phyloP scores from a whole-genome alignment of 2,329 filamentous ascomycete genomes.

The Apiospora rasikravindrae region DNA sequence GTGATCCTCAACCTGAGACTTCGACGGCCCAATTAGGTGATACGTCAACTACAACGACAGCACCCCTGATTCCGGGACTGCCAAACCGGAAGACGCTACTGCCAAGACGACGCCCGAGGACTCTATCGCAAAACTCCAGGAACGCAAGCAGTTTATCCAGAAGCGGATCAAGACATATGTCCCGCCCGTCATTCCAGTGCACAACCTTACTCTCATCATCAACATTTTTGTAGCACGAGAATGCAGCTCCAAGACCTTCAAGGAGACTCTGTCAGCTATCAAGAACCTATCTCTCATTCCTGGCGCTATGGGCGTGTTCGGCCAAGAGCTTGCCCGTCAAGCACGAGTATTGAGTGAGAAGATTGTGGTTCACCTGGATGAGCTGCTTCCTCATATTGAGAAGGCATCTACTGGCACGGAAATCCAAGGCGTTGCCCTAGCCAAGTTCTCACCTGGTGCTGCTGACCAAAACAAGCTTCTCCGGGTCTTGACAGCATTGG shows the following conservation, averaged over 20 bases:
- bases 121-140: constrained; percentile 40
- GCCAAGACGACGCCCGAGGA: constrained; percentile 31
- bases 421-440: constrained; percentile 89
- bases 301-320: constrained; percentile 86
- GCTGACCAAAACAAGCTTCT: constrained; percentile 97
- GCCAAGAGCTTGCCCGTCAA: constrained; percentile 88
- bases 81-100: constrained; percentile 25
- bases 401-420: constrained; percentile 89
- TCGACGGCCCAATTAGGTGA: constrained; percentile 23
- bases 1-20: constrained; percentile 7
- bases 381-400: constrained; percentile 84
- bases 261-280: constrained; percentile 97
- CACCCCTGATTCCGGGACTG: constrained; percentile 24
- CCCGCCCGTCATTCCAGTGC: constrained; percentile 83
- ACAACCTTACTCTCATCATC: constrained; percentile 92
- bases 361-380: constrained; percentile 83
- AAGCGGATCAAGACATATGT: constrained; percentile 67
- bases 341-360: constrained; percentile 83
- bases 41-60: constrained; percentile 23
- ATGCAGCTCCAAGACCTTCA: constrained; percentile 97
- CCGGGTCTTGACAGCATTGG: constrained; percentile 88
- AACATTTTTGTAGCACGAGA: constrained; percentile 95
- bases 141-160: constrained; percentile 47
- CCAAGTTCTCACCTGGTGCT: constrained; percentile 94
- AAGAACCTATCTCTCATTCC: constrained; percentile 96